phyloP scores from a whole-genome alignment of 192 early-diverging fungal genomes.

The Backusella luteola region DNA sequence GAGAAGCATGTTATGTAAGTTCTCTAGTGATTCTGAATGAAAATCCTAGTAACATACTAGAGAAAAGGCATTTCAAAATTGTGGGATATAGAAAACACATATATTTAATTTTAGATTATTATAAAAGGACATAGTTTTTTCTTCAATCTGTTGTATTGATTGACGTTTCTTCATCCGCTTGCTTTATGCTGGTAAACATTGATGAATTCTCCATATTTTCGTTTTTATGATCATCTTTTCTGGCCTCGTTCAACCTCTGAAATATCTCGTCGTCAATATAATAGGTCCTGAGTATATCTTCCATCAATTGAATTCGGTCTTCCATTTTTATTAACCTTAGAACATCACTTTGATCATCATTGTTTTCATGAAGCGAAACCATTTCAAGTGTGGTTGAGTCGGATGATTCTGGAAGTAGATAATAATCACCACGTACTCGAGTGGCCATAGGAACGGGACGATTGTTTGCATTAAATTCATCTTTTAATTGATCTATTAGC shows the following conservation, averaged over 20 bases:
- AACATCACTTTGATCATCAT: not conserved
- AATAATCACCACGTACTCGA: not conserved
- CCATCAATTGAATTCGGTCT: slow-evolving; percentile 17
- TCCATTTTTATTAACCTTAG: slow-evolving; percentile 5
- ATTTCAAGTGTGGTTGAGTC: not conserved
- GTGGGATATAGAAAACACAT: no score
- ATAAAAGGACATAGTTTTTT: no score
- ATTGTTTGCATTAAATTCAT: not conserved
- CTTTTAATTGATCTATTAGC: not conserved
- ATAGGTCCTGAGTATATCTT: slow-evolving; percentile 12
- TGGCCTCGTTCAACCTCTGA: not conserved
- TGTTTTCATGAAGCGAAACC: not conserved
- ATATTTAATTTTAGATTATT: no score
- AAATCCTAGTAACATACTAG: no score
- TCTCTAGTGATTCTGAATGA: no score
- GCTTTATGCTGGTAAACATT: no score
- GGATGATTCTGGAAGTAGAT: not conserved
- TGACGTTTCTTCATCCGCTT: no score
- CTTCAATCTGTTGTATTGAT: no score
- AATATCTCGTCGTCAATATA: slow-evolving; percentile 18
- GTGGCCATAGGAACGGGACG: slow-evolving; percentile 10
- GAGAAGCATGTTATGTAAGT: no score
- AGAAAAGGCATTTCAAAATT: no score
- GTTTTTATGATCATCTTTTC: not conserved
- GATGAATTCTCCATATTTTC: no score